phyloP scores from a whole-genome alignment of 108 stramenopile species.

The Cyclotella sp. region DNA sequence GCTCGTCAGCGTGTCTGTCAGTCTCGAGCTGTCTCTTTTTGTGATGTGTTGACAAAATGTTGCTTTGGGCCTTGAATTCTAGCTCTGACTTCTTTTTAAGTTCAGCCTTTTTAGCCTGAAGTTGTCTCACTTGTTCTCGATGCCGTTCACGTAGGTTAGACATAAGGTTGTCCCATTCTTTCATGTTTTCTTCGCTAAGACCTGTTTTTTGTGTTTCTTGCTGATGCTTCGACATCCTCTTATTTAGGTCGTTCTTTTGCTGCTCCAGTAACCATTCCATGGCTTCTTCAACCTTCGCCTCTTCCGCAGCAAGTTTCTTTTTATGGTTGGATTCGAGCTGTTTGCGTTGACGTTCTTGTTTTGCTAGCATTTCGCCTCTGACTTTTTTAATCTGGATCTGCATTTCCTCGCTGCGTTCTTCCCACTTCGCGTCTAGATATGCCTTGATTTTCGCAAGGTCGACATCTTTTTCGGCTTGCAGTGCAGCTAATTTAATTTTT shows the following conservation, averaged over 20 bases:
- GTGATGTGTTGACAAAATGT: conserved; percentile 56
- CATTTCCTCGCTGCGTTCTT: conserved; percentile 20
- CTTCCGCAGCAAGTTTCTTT: conserved; percentile 43
- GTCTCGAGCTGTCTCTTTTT: conserved; percentile 59
- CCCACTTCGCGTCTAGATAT: conserved; percentile 35
- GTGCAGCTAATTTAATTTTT: conserved; percentile 27
- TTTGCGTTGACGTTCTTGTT: conserved; percentile 34
- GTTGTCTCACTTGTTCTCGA: conserved; percentile 58
- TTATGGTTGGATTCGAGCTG: conserved; percentile 57
- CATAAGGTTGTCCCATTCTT: conserved; percentile 51
- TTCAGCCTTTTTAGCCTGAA: conserved; percentile 58
- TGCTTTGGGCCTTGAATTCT: conserved; percentile 57
- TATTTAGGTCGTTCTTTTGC: conserved; percentile 55
- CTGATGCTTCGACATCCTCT: conserved; percentile 53
- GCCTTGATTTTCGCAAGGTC: conserved; percentile 41
- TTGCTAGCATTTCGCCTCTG: conserved; percentile 41
- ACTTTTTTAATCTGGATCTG: conserved; percentile 52
- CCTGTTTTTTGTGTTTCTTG: conserved; percentile 52
- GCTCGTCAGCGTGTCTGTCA: conserved; percentile 33
- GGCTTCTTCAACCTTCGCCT: conserved; percentile 63
- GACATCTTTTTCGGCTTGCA: conserved; percentile 48
- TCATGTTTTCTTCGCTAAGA: conserved; percentile 47
- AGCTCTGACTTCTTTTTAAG: conserved; percentile 54
- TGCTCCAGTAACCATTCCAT: conserved; percentile 52
- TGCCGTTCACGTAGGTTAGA: conserved; percentile 65